Evolutionary conservation across 345 rosid genomes (phyloP).

Genomic region (Theobroma cacao): DNA sequence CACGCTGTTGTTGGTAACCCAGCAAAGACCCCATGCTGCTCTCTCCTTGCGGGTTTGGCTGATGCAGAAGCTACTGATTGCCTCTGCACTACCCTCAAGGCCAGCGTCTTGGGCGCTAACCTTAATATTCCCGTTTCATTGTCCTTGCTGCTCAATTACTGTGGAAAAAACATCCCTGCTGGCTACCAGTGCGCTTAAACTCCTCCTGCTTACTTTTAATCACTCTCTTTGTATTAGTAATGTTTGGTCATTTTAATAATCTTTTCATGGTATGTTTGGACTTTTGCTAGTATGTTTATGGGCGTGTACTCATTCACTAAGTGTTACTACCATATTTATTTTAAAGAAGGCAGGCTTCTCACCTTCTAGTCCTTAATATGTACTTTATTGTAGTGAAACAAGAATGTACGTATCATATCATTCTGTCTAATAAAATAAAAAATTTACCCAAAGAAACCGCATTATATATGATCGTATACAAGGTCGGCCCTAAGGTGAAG

Average conservation of each 20-base stretch:
- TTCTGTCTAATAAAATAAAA: not conserved
- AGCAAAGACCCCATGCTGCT: conserved; percentile 59
- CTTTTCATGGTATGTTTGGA: not conserved
- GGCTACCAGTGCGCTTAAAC: conserved; percentile 54
- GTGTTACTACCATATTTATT: not conserved
- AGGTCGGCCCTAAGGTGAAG: no score
- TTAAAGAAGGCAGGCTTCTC: not conserved
- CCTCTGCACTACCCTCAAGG: conserved; percentile 79
- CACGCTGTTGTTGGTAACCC: conserved; percentile 47
- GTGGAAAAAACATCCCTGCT: conserved; percentile 59
- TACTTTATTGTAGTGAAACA: not conserved
- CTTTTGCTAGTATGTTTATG: not conserved
- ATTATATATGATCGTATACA: no score
- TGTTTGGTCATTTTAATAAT: not conserved
- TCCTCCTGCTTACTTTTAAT: not conserved
- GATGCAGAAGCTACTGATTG: conserved; percentile 79
- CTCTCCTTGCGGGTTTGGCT: conserved; percentile 43
- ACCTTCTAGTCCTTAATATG: not conserved
- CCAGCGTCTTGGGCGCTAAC: conserved; percentile 56
- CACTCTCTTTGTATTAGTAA: not conserved
- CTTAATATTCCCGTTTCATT: conserved; percentile 54
- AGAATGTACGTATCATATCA: not conserved
- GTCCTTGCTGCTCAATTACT: conserved; percentile 59
- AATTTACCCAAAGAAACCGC: not conserved
- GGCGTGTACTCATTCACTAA: not conserved